These are phyloP conservation scores for Acanthamoeba divionensis DNA, from an alignment of 208 protist genomes.

Conservation along the genomic window DNA sequence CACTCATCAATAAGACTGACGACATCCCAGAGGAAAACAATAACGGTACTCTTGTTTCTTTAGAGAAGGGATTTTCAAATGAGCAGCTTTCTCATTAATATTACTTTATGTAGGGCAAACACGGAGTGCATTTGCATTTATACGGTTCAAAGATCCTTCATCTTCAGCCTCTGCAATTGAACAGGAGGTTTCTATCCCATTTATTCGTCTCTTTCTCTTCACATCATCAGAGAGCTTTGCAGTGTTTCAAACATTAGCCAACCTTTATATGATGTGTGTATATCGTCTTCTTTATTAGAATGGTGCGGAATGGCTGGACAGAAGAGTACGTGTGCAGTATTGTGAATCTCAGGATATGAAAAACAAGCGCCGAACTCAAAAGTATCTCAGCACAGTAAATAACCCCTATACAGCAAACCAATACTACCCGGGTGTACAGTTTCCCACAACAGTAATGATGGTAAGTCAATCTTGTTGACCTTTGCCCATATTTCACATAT, in stretches of 20 bases:
- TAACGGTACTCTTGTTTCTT: not conserved
- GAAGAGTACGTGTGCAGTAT: conserved; percentile 50
- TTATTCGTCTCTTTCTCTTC: not conserved
- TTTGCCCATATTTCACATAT: not conserved
- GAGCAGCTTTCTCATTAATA: not conserved
- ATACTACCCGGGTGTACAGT: not conserved
- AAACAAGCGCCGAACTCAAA: not conserved
- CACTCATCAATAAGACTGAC: not conserved
- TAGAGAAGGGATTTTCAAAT: not conserved
- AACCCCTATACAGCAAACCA: not conserved
- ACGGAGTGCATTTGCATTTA: conserved; percentile 44
- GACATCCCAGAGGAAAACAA: not conserved
- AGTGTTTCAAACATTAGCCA: not conserved
- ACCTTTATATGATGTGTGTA: not conserved
- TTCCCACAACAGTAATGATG: not conserved
- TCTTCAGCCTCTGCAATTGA: conserved; percentile 49
- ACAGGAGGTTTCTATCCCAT: conserved; percentile 4
- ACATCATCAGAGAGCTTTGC: not conserved
- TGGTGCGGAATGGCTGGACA: conserved; percentile 23
- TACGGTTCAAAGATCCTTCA: conserved; percentile 24
- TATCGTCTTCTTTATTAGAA: conserved; percentile 34
- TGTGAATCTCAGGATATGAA: conserved; percentile 62
- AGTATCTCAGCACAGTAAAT: not conserved
- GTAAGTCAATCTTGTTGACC: not conserved
- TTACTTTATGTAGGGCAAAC: not conserved